These are phyloP conservation scores for Pseudonitzschia multistriata DNA, from an alignment of 108 stramenopile genomes.

Conservation along the genomic window DNA sequence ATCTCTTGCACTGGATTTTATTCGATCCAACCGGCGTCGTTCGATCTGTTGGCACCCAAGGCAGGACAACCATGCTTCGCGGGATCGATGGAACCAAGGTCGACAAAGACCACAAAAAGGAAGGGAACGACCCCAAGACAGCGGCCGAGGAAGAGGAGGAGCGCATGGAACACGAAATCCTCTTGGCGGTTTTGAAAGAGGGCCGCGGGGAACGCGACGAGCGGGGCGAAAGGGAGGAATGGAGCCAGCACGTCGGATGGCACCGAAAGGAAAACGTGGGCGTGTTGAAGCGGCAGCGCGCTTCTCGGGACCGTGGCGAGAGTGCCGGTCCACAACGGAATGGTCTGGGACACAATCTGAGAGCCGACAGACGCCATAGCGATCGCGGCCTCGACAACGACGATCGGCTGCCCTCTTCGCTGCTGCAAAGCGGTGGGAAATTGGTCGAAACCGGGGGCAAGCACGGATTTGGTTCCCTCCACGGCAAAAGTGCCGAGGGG, in stretches of 20 bases:
- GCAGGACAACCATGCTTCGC: not conserved
- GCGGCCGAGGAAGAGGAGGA: not conserved
- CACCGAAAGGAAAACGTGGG: slow-evolving; percentile 44
- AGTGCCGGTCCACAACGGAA: no score
- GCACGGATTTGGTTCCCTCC: not conserved
- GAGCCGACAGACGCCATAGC: no score
- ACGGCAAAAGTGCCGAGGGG: not conserved
- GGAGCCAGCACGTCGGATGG: slow-evolving; percentile 55
- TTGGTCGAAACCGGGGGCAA: not conserved
- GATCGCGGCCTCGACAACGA: no score
- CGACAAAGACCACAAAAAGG: no score
- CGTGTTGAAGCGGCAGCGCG: not conserved
- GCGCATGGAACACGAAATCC: slow-evolving; percentile 41
- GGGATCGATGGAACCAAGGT: not conserved
- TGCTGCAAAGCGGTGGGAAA: no score
- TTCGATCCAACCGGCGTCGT: no score
- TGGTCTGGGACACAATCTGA: no score
- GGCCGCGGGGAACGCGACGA: slow-evolving; percentile 32
- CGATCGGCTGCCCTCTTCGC: no score
- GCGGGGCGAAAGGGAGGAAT: slow-evolving; percentile 49
- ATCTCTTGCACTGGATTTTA: no score
- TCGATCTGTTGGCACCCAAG: no score
- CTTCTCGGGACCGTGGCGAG: no score
- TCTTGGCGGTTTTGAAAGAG: slow-evolving; percentile 38
- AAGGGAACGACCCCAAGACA: no score